Evolutionary conservation across 2,329 filamentous ascomycete species (phyloP).

Genomic region (Aureobasidium sp.): DNA sequence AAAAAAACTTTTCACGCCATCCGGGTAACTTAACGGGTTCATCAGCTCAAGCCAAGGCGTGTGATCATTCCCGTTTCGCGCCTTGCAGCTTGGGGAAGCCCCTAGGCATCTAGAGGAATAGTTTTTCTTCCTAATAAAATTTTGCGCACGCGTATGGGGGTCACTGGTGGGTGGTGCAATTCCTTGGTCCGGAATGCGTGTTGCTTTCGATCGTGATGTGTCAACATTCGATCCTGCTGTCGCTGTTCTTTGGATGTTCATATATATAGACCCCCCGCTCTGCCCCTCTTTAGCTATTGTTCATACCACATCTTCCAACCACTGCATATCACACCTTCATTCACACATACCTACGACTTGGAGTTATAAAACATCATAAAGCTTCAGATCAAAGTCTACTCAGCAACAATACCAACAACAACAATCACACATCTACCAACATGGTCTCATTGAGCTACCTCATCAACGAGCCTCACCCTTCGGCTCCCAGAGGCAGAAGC

Average conservation of each 20-base stretch:
- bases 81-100: too few relatives aligned
- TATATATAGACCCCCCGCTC: conserved; percentile 7
- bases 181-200: neutral
- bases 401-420: conserved; percentile 13
- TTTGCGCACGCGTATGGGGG: neutral
- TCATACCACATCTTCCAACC: neutral
- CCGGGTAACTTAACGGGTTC: conserved; percentile 9
- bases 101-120: conserved; percentile 8
- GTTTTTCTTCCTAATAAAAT: too few relatives aligned
- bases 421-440: conserved; percentile 11
- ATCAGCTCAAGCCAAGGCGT: conserved; percentile 2
- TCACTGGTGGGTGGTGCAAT: conserved; percentile 10
- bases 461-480: conserved; percentile 54
- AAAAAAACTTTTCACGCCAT: conserved; percentile 7
- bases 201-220: conserved; percentile 7
- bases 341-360: neutral
- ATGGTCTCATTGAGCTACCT: conserved; percentile 35
- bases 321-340: neutral
- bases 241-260: neutral
- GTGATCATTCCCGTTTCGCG: neutral
- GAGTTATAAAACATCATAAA: neutral
- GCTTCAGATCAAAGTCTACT: neutral
- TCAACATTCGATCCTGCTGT: conserved; percentile 4
- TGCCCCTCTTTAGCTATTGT: neutral
- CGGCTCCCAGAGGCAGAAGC: conserved; percentile 35